A percentile compares a stretch with the other conserved stretches of the same genome.
phyloP scores from a whole-genome alignment of 106 monocot species.

The Ottelia alismoides region DNA sequence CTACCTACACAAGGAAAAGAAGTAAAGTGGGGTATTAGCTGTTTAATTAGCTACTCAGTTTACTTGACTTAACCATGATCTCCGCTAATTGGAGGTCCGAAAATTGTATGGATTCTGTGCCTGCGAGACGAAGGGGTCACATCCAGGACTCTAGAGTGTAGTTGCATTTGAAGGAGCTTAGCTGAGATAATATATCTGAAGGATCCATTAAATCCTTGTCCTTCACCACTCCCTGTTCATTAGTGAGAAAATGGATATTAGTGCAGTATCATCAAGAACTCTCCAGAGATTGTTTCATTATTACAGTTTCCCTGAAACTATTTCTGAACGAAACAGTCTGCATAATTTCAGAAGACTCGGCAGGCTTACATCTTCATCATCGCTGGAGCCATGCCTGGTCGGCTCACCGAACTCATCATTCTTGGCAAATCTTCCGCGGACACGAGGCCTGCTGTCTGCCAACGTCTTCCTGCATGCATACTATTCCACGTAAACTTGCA shows the following conservation, averaged over 20 bases:
- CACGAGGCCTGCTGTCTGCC: constrained; percentile 9
- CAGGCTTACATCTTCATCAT: constrained; percentile 1
- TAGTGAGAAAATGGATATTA: neutral
- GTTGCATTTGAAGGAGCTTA: neutral
- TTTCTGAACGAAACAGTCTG: no score
- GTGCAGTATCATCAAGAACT: no score
- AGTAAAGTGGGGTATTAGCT: no score
- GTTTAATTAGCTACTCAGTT: no score
- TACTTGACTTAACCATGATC: no score
- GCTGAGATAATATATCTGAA: neutral
- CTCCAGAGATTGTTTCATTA: no score
- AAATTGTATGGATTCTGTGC: neutral
- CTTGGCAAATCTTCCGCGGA: constrained; percentile 8
- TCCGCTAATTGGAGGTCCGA: neutral
- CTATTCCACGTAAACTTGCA: neutral
- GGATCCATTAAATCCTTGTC: neutral
- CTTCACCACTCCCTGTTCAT: neutral
- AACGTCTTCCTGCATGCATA: constrained; percentile 12
- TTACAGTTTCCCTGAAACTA: no score
- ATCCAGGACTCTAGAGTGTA: constrained; percentile 2
- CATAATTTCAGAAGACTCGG: neutral
- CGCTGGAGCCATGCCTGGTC: neutral
- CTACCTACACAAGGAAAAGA: no score
- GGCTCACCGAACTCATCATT: constrained; percentile 5
- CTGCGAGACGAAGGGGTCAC: neutral